Percentiles rank a stretch among this genome's conserved stretches.
phyloP scores from a whole-genome alignment of 2,329 filamentous ascomycete genomes.

The Cladophialophora chaetospira region DNA sequence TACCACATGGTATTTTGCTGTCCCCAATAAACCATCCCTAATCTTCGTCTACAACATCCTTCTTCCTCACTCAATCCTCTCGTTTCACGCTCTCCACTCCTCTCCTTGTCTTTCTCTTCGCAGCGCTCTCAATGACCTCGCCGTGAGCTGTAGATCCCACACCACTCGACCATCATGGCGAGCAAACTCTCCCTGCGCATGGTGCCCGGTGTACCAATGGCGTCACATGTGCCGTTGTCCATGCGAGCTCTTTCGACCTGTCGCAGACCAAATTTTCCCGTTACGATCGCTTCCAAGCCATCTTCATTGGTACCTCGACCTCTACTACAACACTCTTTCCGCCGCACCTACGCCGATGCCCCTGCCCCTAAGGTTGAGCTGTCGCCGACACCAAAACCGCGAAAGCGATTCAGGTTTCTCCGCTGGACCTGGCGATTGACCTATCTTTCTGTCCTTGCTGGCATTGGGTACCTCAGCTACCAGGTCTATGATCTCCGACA shows the following conservation, averaged over 20 bases:
- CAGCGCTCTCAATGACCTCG: neutral
- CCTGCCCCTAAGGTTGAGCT: slow-evolving; percentile 46
- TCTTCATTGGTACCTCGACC: slow-evolving; percentile 22
- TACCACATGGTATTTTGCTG: too few relatives aligned
- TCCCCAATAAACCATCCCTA: too few relatives aligned
- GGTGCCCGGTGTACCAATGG: slow-evolving; percentile 22
- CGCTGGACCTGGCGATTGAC: slow-evolving; percentile 82
- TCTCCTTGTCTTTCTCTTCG: neutral
- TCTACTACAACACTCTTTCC: slow-evolving; percentile 43
- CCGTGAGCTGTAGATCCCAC: slow-evolving; percentile 8
- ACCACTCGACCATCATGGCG: slow-evolving; percentile 25
- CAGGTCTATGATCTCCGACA: slow-evolving; percentile 80
- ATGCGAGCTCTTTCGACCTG: slow-evolving; percentile 21
- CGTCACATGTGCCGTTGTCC: slow-evolving; percentile 27
- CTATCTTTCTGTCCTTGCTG: slow-evolving; percentile 71
- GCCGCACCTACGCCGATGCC: slow-evolving; percentile 56
- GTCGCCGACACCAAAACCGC: slow-evolving; percentile 43
- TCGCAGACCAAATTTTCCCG: slow-evolving; percentile 7
- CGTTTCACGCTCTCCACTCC: neutral
- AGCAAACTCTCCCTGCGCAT: slow-evolving; percentile 30
- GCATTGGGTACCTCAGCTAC: slow-evolving; percentile 73
- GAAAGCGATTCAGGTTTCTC: slow-evolving; percentile 68
- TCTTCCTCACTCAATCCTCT: neutral
- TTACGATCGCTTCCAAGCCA: slow-evolving; percentile 14
- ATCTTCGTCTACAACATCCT: slow-evolving; percentile 6